A percentile compares a stretch with the other conserved stretches of the same genome.
Evolutionary conservation across 2,329 filamentous ascomycete species (phyloP).

Genomic region (Salinomyces thailandicus): DNA sequence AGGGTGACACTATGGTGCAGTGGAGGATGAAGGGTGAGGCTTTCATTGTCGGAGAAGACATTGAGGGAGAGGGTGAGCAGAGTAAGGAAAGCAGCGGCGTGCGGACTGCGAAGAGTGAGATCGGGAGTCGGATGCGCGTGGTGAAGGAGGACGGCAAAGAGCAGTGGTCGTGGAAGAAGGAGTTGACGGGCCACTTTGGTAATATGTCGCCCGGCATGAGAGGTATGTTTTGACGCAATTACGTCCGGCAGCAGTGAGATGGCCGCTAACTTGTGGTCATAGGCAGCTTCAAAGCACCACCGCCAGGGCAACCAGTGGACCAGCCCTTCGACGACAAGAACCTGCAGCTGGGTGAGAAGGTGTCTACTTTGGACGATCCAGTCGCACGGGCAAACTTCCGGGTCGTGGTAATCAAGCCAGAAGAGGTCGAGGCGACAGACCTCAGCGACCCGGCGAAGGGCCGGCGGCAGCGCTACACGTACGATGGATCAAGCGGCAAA

Average conservation of each 20-base stretch:
- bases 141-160: slow-evolving; percentile 33
- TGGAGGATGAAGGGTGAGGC: slow-evolving; percentile 74
- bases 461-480: slow-evolving; percentile 57
- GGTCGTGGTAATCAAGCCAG: slow-evolving; percentile 75
- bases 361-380: slow-evolving; percentile 59
- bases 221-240: slow-evolving; percentile 33
- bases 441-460: slow-evolving; percentile 55
- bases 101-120: slow-evolving; percentile 47
- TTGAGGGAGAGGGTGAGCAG: slow-evolving; percentile 42
- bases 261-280: not conserved
- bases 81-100: slow-evolving; percentile 45
- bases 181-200: slow-evolving; percentile 80
- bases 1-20: slow-evolving; percentile 55
- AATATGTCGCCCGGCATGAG: slow-evolving; percentile 75
- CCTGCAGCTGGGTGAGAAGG: slow-evolving; percentile 48
- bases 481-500: slow-evolving; percentile 38
- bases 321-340: slow-evolving; percentile 35
- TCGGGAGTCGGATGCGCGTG: slow-evolving; percentile 54
- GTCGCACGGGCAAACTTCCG: slow-evolving; percentile 67
- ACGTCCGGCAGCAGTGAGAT: not conserved
- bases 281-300: slow-evolving; percentile 55
- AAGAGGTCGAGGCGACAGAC: slow-evolving; percentile 66
- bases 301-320: slow-evolving; percentile 37
- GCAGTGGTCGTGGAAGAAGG: slow-evolving; percentile 66
- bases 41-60: slow-evolving; percentile 63